Evolutionary conservation across 805 yeast genomes (phyloP).

Genomic region (Kuraishia ogatae): DNA sequence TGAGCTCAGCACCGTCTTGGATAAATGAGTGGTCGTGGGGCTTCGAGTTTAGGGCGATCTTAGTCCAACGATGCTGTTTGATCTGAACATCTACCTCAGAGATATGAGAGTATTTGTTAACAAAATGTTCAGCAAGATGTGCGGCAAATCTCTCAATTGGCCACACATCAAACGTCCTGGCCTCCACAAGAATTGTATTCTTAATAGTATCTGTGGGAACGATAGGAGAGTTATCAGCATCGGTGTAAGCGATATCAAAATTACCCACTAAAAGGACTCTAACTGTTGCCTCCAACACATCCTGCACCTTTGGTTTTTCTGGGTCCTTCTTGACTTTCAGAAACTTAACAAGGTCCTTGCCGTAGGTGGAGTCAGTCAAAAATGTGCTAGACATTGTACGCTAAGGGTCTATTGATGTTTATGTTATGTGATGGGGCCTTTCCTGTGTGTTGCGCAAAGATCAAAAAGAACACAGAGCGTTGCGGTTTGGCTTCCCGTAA

Average conservation of each 20-base stretch:
- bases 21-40: slow-evolving; percentile 77
- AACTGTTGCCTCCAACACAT: slow-evolving; percentile 81
- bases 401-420: background rate
- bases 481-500: background rate
- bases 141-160: slow-evolving; percentile 90
- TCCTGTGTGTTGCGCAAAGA: too few relatives aligned
- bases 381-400: slow-evolving; percentile 2
- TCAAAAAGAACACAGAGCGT: too few relatives aligned
- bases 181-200: slow-evolving; percentile 78
- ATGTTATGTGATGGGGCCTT: too few relatives aligned
- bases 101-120: slow-evolving; percentile 69
- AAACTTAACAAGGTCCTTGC: slow-evolving; percentile 89
- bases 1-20: slow-evolving; percentile 78
- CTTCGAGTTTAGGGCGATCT: slow-evolving; percentile 56
- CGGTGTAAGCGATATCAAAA: slow-evolving; percentile 73
- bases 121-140: slow-evolving; percentile 73
- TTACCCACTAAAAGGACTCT: slow-evolving; percentile 67
- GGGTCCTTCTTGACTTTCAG: slow-evolving; percentile 81
- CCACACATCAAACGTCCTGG: slow-evolving; percentile 77
- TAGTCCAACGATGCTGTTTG: slow-evolving; percentile 72
- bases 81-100: slow-evolving; percentile 61
- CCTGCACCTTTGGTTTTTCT: slow-evolving; percentile 62
- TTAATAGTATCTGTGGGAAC: slow-evolving; percentile 94
- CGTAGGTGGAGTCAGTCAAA: slow-evolving; percentile 56
- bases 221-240: slow-evolving; percentile 82